Evolutionary conservation across 331 rosid genomes (phyloP).

Genomic region (Rhamnella rubrinervis): DNA sequence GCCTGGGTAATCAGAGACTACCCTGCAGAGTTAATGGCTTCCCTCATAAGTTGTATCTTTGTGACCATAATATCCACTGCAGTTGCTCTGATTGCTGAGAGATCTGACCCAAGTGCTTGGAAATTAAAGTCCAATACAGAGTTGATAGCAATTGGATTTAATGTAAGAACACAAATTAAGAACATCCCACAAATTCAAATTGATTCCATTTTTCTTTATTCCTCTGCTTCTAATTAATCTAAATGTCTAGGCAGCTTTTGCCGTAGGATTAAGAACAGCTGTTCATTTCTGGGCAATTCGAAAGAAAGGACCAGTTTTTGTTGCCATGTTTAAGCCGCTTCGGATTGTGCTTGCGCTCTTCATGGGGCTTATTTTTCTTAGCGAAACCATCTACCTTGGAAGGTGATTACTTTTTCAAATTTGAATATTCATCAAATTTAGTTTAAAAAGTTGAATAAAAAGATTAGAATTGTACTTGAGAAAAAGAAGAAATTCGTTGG

Average conservation of each 20-base stretch:
- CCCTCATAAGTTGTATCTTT: constrained; percentile 15
- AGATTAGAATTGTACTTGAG: too few relatives aligned
- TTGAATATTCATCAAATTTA: too few relatives aligned
- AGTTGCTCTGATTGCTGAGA: constrained; percentile 30
- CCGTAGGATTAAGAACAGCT: constrained; percentile 18
- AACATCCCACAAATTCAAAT: too few relatives aligned
- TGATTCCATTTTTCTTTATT: not conserved
- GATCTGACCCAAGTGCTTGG: constrained; percentile 35
- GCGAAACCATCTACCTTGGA: not conserved
- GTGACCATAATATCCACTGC: constrained; percentile 22
- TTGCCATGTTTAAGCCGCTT: constrained; percentile 43
- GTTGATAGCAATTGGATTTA: constrained; percentile 20
- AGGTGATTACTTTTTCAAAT: too few relatives aligned
- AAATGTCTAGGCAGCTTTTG: constrained; percentile 17
- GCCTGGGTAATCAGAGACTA: constrained; percentile 35
- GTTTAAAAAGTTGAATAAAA: too few relatives aligned
- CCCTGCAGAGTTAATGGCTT: constrained; percentile 30
- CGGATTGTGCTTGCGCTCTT: constrained; percentile 37
- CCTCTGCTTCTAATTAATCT: not conserved
- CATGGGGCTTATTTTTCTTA: constrained; percentile 35
- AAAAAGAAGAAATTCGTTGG: too few relatives aligned
- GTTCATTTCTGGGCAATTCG: constrained; percentile 35
- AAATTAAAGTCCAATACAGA: constrained; percentile 22
- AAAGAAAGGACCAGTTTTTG: constrained; percentile 40
- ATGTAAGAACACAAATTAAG: constrained; percentile 15